Conservation (phyloP, 139 green algal genomes). For the Auxenochlorella pyrenoidosa region DNA sequence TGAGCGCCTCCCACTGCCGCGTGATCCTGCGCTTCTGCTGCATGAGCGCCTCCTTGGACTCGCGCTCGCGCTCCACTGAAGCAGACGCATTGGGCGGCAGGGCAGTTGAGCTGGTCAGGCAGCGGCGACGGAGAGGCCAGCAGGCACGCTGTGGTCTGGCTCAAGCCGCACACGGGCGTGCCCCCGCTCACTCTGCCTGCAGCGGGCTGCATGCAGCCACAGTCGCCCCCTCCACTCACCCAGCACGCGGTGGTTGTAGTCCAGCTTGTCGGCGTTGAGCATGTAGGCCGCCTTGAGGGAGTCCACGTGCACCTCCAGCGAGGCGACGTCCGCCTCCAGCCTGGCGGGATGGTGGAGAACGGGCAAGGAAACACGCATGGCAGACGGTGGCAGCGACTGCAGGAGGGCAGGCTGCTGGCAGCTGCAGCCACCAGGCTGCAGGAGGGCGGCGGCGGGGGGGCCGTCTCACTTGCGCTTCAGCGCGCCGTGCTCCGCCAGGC, state of each 20-base stretch:
- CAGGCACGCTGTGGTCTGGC: not conserved
- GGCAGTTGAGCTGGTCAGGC: too few species aligned
- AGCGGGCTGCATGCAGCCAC: too few species aligned
- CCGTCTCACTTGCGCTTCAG: constrained; percentile 25
- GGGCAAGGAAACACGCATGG: not conserved
- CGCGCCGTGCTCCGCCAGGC: not conserved
- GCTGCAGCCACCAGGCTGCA: too few species aligned
- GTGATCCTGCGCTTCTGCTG: constrained; percentile 41
- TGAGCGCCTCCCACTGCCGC: constrained; percentile 33
- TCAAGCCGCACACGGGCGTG: too few species aligned
- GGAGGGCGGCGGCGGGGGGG: too few species aligned
- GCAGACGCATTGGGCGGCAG: too few species aligned
- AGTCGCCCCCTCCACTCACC: constrained; percentile 17
- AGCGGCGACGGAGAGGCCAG: not conserved
- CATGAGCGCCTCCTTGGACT: constrained; percentile 39
- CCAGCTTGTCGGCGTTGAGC: constrained; percentile 43
- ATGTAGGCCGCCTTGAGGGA: not conserved
- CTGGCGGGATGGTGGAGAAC: not conserved
- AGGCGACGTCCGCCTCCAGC: constrained; percentile 29
- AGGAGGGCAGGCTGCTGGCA: not conserved
- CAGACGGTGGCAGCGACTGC: not conserved
- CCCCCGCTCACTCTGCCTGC: too few species aligned
- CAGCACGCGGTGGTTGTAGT: constrained; percentile 49
- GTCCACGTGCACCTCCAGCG: constrained; percentile 32
- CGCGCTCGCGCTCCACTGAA: constrained; percentile 35